A percentile compares a stretch with the other conserved stretches of the same genome.
Conservation (phyloP, 768 basidiomycete species). For the Boletus rufocinnamomeus region DNA sequence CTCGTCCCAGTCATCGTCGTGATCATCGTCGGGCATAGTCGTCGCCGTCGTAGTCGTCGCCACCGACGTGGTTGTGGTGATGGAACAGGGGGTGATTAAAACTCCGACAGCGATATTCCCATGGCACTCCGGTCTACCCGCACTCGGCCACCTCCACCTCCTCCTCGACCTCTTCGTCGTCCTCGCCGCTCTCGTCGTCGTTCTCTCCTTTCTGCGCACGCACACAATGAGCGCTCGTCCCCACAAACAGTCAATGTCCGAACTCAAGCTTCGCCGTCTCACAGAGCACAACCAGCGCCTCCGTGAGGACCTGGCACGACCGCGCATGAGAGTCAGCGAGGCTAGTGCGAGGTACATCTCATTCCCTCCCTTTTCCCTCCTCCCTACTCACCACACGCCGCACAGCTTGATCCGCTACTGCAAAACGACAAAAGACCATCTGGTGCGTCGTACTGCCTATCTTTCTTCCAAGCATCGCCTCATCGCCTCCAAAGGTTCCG, state of each 20-base stretch:
- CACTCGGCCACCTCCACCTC: constrained; percentile 20
- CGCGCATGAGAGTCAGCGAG: constrained; percentile 90
- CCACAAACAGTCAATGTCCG: constrained; percentile 95
- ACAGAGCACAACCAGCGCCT: constrained; percentile 93
- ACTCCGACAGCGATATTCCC: constrained; percentile 23
- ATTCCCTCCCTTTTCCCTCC: not conserved
- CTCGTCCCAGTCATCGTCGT: constrained; percentile 29
- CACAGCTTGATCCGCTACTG: constrained; percentile 89
- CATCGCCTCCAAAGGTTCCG: constrained; percentile 58
- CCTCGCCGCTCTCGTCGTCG: constrained; percentile 1
- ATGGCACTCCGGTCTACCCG: constrained; percentile 1
- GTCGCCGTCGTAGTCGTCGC: not conserved
- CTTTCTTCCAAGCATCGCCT: not conserved
- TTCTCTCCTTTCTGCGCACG: constrained; percentile 8
- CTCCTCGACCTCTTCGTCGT: constrained; percentile 2
- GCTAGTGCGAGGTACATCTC: constrained; percentile 72
- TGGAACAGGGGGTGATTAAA: constrained; percentile 17
- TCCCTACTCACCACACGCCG: constrained; percentile 1
- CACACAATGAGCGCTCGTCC: constrained; percentile 68
- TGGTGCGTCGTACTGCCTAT: constrained; percentile 51
- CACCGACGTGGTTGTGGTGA: not conserved
- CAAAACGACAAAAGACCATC: constrained; percentile 88
- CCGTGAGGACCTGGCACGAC: constrained; percentile 85
- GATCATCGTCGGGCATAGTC: constrained; percentile 9
- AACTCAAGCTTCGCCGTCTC: constrained; percentile 91